Evolutionary conservation across 176 grass and related monocot genomes (phyloP), one percentile per base, ranked within the genome.

Genomic region (Oryza punctata): DNA sequence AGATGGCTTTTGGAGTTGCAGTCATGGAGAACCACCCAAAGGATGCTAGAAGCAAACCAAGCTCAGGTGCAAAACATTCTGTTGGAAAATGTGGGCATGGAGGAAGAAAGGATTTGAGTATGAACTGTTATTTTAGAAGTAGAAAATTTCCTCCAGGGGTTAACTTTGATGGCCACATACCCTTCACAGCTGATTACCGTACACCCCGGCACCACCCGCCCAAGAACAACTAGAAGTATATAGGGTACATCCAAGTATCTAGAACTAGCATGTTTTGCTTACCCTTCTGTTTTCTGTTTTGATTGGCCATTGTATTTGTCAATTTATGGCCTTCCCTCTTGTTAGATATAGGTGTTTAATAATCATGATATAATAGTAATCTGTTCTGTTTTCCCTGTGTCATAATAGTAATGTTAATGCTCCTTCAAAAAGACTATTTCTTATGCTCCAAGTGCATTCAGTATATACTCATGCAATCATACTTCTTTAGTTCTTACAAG

Each of bases 221-320:
- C 74, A 94, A 87, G 86, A 94, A 97, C 88, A 97, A 97, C 83
- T 94, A 91, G 72, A 72, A 63, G 73, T 82, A 75, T 69, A 50
- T 82, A 85, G 85, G 64, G 44, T 78, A 79, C 45, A 85, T 26
- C 72, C 29, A 71, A 83, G 83, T 73, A 88, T 74, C 79, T 69
- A 81, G 28, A 63, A 69, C 54, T 72, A 87, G 32, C 70, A 26
- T 72, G 12, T 87, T 77, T 64, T 54, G 8, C 47, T 71, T 82
- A 49, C 7, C 65, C 46, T n/a, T 21, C 37, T 4, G 1, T 57
- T 70, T 30, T 81, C 65, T 72, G 45, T 63, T 87, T 49, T 57
- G 16, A 28, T 44, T 67, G 73, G 66, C 75, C 67, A 76, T 68
- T 47, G 35, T 84, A 76, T 89, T 76, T 92, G 78, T 86, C 70